A percentile compares a stretch with the other conserved stretches of the same genome.
These are phyloP conservation scores for Apostasia ramifera DNA, from an alignment of 106 monocot genomes.

Conservation along the genomic window DNA sequence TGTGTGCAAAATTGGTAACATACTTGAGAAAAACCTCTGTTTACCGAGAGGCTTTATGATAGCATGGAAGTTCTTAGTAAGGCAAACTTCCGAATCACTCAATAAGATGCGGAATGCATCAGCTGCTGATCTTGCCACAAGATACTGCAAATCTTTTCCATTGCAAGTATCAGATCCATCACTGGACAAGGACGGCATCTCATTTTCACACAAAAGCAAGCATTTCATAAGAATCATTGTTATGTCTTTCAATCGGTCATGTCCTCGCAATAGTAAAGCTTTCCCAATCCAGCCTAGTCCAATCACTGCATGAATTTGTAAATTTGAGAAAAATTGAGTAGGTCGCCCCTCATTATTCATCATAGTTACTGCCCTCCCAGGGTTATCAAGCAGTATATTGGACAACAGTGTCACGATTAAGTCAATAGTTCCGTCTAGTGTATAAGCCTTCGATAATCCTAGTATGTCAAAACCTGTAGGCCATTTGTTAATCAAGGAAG, in stretches of 20 bases:
- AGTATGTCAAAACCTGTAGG: conserved; percentile 21
- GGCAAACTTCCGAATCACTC: conserved; percentile 79
- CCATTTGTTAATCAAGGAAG: conserved; percentile 83
- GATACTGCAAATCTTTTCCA: conserved; percentile 14
- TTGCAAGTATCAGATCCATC: conserved; percentile 9
- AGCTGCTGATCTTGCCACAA: conserved; percentile 56
- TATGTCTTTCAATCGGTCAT: conserved; percentile 79
- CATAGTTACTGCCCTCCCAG: conserved; percentile 4
- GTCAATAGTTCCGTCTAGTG: conserved; percentile 49
- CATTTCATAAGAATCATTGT: conserved; percentile 49
- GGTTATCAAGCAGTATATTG: conserved; percentile 6
- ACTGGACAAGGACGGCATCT: conserved; percentile 4
- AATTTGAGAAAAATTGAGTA: not conserved
- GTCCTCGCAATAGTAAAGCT: conserved; percentile 87
- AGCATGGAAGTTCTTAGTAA: conserved; percentile 80
- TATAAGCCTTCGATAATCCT: conserved; percentile 12
- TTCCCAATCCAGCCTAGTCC: conserved; percentile 95
- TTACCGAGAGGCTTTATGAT: conserved; percentile 72
- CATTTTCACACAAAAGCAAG: conserved; percentile 27
- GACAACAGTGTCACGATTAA: conserved; percentile 34
- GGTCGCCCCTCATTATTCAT: not conserved
- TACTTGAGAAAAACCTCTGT: conserved; percentile 72
- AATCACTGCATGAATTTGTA: conserved; percentile 27
- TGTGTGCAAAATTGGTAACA: conserved; percentile 56
- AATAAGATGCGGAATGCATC: conserved; percentile 77